These are phyloP conservation scores for Orbilia ellipsospora DNA, from an alignment of 2,329 filamentous ascomycete genomes.

Conservation along the genomic window DNA sequence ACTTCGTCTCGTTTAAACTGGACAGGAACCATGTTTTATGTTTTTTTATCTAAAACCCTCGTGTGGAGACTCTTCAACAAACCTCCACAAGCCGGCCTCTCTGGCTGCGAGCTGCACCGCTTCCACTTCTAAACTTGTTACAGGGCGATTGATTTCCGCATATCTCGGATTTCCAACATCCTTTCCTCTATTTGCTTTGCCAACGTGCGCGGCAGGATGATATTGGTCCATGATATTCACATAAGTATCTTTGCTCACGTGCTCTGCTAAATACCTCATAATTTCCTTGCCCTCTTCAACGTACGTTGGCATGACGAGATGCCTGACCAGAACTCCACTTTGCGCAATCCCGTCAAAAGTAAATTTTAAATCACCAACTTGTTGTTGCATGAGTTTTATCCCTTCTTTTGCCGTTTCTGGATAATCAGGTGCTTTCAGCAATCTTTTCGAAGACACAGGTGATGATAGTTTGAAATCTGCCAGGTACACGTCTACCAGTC, in stretches of 20 bases:
- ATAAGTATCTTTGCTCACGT: slow-evolving; percentile 79
- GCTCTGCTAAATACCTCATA: slow-evolving; percentile 78
- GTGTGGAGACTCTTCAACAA: slow-evolving; percentile 74
- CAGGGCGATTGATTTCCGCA: slow-evolving; percentile 79
- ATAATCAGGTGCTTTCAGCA: slow-evolving; percentile 84
- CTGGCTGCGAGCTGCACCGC: slow-evolving; percentile 75
- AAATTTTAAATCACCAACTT: slow-evolving; percentile 86
- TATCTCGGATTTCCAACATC: slow-evolving; percentile 70
- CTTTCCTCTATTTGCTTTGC: slow-evolving; percentile 70
- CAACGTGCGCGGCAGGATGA: slow-evolving; percentile 81
- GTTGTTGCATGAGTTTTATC: slow-evolving; percentile 80
- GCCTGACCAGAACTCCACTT: slow-evolving; percentile 78
- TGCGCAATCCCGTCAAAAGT: slow-evolving; percentile 83
- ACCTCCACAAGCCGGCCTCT: slow-evolving; percentile 79
- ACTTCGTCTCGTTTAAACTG: too few relatives aligned
- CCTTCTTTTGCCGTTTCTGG: slow-evolving; percentile 77
- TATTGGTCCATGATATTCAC: slow-evolving; percentile 93
- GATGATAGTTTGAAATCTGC: slow-evolving; percentile 89
- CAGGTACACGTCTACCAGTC: slow-evolving; percentile 86
- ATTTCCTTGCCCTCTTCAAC: slow-evolving; percentile 79
- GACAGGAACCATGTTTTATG: slow-evolving; percentile 7
- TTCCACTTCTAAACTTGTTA: slow-evolving; percentile 73
- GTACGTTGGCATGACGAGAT: slow-evolving; percentile 85
- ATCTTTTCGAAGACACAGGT: slow-evolving; percentile 71
- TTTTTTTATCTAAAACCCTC: slow-evolving; percentile 65